These are phyloP conservation scores for Puccinia sorghi DNA, from an alignment of 1,284 basidiomycete genomes.

Conservation along the genomic window DNA sequence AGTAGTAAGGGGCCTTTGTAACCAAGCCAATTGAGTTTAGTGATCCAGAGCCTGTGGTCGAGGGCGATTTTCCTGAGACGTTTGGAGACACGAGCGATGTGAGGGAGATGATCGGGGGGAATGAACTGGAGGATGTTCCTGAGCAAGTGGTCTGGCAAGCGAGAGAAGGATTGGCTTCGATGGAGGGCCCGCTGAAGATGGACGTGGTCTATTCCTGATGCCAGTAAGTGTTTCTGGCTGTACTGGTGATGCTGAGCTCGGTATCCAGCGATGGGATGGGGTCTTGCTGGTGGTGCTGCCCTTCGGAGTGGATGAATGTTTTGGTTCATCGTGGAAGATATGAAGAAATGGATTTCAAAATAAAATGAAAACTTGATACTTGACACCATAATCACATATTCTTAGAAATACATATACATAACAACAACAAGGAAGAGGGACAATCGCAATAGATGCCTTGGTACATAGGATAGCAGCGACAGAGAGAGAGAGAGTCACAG, in stretches of 20 bases:
- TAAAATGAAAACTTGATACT: no score
- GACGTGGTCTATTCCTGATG: background rate
- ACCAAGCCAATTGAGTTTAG: conserved; percentile 4
- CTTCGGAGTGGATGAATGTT: background rate
- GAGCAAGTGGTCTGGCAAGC: background rate
- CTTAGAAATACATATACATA: no score
- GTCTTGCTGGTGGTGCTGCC: background rate
- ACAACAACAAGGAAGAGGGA: no score
- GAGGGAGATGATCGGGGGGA: background rate
- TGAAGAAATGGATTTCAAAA: no score
- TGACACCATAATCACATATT: no score
- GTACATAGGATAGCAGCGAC: no score
- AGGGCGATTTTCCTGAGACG: background rate
- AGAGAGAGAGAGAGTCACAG: background rate
- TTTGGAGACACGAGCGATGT: background rate
- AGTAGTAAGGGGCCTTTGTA: background rate
- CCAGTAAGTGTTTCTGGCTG: background rate
- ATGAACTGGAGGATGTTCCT: background rate
- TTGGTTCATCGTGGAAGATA: background rate
- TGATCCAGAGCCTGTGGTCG: background rate
- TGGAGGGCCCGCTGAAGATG: background rate
- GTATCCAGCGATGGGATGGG: conserved; percentile 23
- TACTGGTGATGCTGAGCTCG: conserved; percentile 34
- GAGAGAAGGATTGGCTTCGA: background rate
- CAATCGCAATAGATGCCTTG: no score